Evolutionary conservation across 345 rosid species (phyloP), one percentile per base, ranked within the genome.

Genomic region (Eucalyptus polybractea): DNA sequence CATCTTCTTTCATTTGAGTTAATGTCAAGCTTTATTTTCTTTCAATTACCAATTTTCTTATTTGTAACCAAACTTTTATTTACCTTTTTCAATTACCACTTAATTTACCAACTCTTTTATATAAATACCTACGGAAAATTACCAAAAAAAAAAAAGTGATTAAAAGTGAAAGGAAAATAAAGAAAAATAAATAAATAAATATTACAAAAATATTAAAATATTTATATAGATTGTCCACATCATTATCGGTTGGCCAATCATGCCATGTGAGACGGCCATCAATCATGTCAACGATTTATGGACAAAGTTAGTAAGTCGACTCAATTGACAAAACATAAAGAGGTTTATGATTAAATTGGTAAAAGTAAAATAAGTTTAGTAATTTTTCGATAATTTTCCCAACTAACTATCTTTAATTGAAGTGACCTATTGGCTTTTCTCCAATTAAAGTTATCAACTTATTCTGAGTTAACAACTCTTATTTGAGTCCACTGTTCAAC

Each of bases 211-310:
- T 56, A 56, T 24, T 24, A 56, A 24, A 4, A 56, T 56, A 56
- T 56, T 56, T 9, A 56, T 22, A 4, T 24, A 56, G 3, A 24
- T 22, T 56, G 13, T 22, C 21, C 6, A 56, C 0, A 1, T 56
- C 1, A 24, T 9, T 10, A 56, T 0, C 0, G 1, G 0, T 25
- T 25, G 6, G 6, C 9, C 0, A 4, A 0, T 25, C 62, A 24
- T 56, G 2, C 0, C 13, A 56, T 10, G 29, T 22, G 1, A 6
- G 62, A 24, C 0, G 1, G 6, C 6, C 1, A 56, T 0, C 29
- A 56, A 22, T 25, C 1, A 56, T 24, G 29, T 24, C 0, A 24
- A 3, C 1, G 0, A 56, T 56, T 56, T 24, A 22, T 1, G 1
- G 1, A 56, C 62, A 56, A 56, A 56, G 5, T 56, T 56, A 0